Conservation (phyloP, 2,329 filamentous ascomycete species). For the Pseudogymnoascus verrucosus region DNA sequence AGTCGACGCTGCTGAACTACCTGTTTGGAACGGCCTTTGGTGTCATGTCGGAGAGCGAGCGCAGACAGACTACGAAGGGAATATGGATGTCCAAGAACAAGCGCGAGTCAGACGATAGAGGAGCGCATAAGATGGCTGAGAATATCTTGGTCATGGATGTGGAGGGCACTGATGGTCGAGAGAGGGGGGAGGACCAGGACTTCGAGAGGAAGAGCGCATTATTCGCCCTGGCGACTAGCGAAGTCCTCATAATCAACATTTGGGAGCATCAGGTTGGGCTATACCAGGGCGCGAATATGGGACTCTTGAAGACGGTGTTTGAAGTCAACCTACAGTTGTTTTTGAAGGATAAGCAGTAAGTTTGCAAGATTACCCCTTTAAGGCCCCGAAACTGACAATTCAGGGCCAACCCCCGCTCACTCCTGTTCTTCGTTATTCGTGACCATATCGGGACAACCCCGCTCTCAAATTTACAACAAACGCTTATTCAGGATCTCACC, state of each 20-base stretch:
- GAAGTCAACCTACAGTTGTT: conserved; percentile 98
- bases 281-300: conserved; percentile 99
- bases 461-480: conserved; percentile 80
- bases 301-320: conserved; percentile 94
- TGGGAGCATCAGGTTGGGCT: conserved; percentile 98
- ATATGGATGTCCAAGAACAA: conserved; percentile 99
- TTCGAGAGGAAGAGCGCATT: conserved; percentile 98
- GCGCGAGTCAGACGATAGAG: conserved; percentile 40
- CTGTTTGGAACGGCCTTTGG: conserved; percentile 94
- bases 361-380: conserved; percentile 15
- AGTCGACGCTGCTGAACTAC: conserved; percentile 92
- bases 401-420: conserved; percentile 77
- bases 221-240: conserved; percentile 93
- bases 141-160: conserved; percentile 99
- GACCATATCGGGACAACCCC: conserved; percentile 93
- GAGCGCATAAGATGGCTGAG: conserved; percentile 68
- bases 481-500: conserved; percentile 79
- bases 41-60: conserved; percentile 92
- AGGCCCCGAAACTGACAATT: conserved; percentile 20
- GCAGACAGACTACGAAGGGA: conserved; percentile 95
- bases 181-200: conserved; percentile 95
- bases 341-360: conserved; percentile 86
- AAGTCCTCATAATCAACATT: conserved; percentile 96
- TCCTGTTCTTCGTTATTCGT: conserved; percentile 97
- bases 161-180: conserved; percentile 91